A percentile compares a stretch with the other conserved stretches of the same genome.
These are phyloP conservation scores for Emmonsia crescens DNA, from an alignment of 2,329 filamentous ascomycete genomes.

Conservation along the genomic window DNA sequence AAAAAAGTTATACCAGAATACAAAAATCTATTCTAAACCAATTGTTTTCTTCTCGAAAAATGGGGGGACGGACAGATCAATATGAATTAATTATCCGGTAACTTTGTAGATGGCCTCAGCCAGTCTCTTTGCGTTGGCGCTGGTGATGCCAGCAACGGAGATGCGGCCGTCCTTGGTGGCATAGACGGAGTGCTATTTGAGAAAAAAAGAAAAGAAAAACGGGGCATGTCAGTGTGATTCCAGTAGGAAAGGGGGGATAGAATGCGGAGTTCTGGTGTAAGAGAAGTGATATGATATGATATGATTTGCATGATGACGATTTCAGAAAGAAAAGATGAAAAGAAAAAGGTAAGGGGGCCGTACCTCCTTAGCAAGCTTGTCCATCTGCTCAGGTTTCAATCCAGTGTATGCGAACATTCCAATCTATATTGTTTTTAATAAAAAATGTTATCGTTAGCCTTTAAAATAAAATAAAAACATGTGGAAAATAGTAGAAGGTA, in stretches of 20 bases:
- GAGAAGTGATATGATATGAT: background rate
- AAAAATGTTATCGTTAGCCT: background rate
- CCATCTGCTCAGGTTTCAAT: slow-evolving; percentile 83
- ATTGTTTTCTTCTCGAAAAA: background rate
- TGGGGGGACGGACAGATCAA: no score
- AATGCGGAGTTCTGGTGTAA: background rate
- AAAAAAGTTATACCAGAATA: background rate
- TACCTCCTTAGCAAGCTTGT: slow-evolving; percentile 74
- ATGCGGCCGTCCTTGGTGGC: slow-evolving; percentile 65
- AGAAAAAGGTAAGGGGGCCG: slow-evolving; percentile 14
- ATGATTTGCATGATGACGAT: no score
- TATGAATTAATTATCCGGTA: slow-evolving; percentile 40
- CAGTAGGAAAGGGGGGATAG: background rate
- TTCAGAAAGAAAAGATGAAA: background rate
- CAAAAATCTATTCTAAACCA: background rate
- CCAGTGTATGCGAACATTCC: slow-evolving; percentile 99
- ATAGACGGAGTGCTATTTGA: slow-evolving; percentile 71
- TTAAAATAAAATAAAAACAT: background rate
- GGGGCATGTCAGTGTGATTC: background rate
- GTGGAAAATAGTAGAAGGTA: no score
- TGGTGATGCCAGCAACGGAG: slow-evolving; percentile 40
- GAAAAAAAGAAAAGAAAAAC: slow-evolving; percentile 4
- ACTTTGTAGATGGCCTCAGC: slow-evolving; percentile 43
- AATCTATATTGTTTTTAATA: slow-evolving; percentile 45
- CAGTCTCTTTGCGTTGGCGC: slow-evolving; percentile 39